Conservation (phyloP, 73 alveolate species). For the Effrenium voratum region DNA sequence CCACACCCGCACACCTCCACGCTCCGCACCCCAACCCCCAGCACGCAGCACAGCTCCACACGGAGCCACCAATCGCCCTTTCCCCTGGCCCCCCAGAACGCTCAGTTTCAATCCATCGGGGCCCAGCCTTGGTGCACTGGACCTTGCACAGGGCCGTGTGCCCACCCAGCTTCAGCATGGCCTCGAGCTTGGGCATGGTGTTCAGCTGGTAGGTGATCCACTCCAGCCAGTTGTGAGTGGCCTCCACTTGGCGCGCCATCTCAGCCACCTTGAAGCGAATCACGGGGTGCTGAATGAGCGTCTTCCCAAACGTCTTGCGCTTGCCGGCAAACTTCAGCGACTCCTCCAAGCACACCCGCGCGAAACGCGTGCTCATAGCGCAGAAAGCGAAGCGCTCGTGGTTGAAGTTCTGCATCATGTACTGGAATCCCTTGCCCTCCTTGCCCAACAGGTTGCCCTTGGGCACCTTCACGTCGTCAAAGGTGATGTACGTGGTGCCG, state of each 20-base stretch:
- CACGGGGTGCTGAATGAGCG: slow-evolving; percentile 65
- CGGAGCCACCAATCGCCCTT: too few species aligned
- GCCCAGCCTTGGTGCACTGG: slow-evolving; percentile 24
- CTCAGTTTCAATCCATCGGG: too few species aligned
- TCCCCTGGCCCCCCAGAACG: too few species aligned
- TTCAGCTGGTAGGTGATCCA: slow-evolving; percentile 84
- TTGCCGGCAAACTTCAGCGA: slow-evolving; percentile 14
- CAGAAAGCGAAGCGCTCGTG: slow-evolving; percentile 86
- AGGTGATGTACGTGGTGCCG: slow-evolving; percentile 92
- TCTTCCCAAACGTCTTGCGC: slow-evolving; percentile 71
- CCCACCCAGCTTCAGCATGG: slow-evolving; percentile 69
- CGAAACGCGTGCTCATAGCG: slow-evolving; percentile 82
- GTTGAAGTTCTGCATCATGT: slow-evolving; percentile 80
- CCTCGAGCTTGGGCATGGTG: slow-evolving; percentile 58
- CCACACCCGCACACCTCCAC: too few species aligned
- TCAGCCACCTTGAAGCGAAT: slow-evolving; percentile 86
- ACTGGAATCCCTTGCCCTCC: slow-evolving; percentile 91
- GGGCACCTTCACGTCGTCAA: slow-evolving; percentile 83
- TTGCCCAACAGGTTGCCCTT: slow-evolving; percentile 82
- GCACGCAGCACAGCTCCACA: too few species aligned
- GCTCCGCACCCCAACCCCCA: too few species aligned
- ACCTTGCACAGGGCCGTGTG: slow-evolving; percentile 76
- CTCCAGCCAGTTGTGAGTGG: slow-evolving; percentile 57
- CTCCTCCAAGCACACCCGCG: slow-evolving; percentile 76
- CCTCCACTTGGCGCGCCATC: slow-evolving; percentile 81